phyloP scores from a whole-genome alignment of 495 filamentous ascomycete genomes.

The Penicillium verhagenii region DNA sequence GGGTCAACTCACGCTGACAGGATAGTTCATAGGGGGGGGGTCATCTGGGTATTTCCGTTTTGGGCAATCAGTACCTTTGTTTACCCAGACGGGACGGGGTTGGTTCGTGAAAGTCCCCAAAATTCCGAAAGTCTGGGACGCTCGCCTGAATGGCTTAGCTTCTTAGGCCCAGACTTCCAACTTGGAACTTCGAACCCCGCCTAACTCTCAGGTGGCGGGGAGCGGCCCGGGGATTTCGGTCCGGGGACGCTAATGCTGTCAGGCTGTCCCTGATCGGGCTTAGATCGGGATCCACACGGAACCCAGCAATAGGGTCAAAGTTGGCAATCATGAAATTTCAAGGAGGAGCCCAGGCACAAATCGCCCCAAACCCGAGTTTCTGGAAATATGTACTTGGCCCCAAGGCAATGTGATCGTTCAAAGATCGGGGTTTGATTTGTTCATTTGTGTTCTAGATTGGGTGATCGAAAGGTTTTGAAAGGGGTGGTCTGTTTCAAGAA shows the following conservation, averaged over 20 bases:
- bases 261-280: constrained; percentile 7
- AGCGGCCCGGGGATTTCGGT: constrained; percentile 27
- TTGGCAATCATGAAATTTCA: constrained; percentile 27
- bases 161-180: no score
- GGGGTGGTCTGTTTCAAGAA: background rate
- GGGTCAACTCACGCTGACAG: background rate
- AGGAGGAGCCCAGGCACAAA: background rate
- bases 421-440: no score
- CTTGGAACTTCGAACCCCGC: constrained; percentile 6
- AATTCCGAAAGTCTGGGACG: background rate
- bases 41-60: background rate
- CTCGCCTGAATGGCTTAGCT: constrained; percentile 1
- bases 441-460: no score
- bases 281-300: constrained; percentile 5
- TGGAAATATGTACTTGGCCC: background rate
- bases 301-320: constrained; percentile 18
- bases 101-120: background rate
- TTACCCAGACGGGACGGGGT: background rate
- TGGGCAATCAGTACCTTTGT: background rate
- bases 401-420: background rate
- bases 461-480: no score
- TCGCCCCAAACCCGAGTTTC: background rate
- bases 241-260: constrained; percentile 30
- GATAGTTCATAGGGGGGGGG: background rate
- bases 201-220: constrained; percentile 1